Conservation (phyloP, 1,139 yeast genomes). For the Lodderomyces elongisporus region DNA sequence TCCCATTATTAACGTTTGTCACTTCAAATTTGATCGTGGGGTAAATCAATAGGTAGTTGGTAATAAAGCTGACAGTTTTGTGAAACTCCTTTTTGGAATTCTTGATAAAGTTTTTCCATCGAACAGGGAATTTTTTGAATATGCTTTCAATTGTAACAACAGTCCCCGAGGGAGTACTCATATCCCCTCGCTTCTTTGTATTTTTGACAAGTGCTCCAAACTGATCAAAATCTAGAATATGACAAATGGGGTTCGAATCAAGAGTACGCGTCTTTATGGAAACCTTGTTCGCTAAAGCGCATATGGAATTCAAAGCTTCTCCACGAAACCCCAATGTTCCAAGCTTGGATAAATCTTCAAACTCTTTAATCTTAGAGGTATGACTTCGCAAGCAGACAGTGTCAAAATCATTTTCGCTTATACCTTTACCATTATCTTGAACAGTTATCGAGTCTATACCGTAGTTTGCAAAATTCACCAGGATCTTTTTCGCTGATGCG, state of each 20-base stretch:
- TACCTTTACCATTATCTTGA: slow-evolving; percentile 77
- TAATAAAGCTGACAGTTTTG: slow-evolving; percentile 57
- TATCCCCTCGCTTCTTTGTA: slow-evolving; percentile 43
- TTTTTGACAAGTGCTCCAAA: slow-evolving; percentile 43
- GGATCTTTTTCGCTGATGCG: slow-evolving; percentile 65
- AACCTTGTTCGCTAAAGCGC: slow-evolving; percentile 51
- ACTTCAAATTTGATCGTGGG: slow-evolving; percentile 56
- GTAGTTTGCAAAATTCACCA: slow-evolving; percentile 59
- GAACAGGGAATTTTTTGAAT: slow-evolving; percentile 66
- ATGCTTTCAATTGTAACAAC: slow-evolving; percentile 46
- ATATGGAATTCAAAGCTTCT: slow-evolving; percentile 74
- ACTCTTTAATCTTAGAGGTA: slow-evolving; percentile 68
- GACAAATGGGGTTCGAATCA: slow-evolving; percentile 51
- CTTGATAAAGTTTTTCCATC: slow-evolving; percentile 65
- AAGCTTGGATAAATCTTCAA: slow-evolving; percentile 52
- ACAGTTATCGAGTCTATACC: slow-evolving; percentile 73
- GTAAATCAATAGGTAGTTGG: slow-evolving; percentile 62
- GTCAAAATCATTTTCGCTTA: slow-evolving; percentile 52
- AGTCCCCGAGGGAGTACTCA: slow-evolving; percentile 47
- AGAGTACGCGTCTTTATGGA: slow-evolving; percentile 52
- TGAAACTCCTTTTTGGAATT: slow-evolving; percentile 68
- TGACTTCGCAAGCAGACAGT: slow-evolving; percentile 64
- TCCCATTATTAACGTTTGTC: slow-evolving; percentile 39
- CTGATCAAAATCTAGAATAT: slow-evolving; percentile 46
- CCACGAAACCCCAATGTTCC: slow-evolving; percentile 77